Evolutionary conservation across 169 alveolate species (phyloP).

Genomic region (Haemoproteus tartakovskyi): DNA sequence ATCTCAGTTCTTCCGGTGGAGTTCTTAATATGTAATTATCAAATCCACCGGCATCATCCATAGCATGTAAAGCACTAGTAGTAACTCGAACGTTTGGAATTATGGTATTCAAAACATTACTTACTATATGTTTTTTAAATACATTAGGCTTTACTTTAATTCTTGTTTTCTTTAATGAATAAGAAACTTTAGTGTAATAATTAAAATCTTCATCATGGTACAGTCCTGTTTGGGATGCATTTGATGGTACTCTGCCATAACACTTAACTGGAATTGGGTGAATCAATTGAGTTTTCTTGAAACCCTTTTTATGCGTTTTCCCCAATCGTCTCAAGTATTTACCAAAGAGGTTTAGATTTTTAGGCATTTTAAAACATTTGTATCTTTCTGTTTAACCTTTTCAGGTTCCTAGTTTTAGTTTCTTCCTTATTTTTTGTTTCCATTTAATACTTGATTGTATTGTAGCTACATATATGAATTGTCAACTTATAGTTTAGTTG

Average conservation of each 20-base stretch:
- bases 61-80: constrained; percentile 85
- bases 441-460: too few relatives aligned
- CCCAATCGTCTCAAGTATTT: constrained; percentile 79
- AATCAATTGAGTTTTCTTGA: constrained; percentile 80
- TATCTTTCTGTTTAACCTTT: too few relatives aligned
- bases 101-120: constrained; percentile 74
- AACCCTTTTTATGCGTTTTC: constrained; percentile 72
- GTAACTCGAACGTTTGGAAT: constrained; percentile 82
- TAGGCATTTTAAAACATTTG: constrained; percentile 64
- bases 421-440: too few relatives aligned
- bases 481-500: too few relatives aligned
- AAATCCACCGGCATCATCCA: constrained; percentile 86
- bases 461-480: too few relatives aligned
- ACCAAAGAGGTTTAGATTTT: constrained; percentile 75
- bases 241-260: constrained; percentile 85
- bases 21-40: constrained; percentile 84
- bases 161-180: constrained; percentile 78
- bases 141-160: constrained; percentile 78
- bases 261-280: constrained; percentile 88
- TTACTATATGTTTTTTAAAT: constrained; percentile 74
- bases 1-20: constrained; percentile 86
- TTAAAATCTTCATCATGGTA: constrained; percentile 87
- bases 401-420: too few relatives aligned
- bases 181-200: constrained; percentile 80
- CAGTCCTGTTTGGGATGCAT: constrained; percentile 86